phyloP scores from a whole-genome alignment of 148 eudicot species.

The Diospyros kaki region DNA sequence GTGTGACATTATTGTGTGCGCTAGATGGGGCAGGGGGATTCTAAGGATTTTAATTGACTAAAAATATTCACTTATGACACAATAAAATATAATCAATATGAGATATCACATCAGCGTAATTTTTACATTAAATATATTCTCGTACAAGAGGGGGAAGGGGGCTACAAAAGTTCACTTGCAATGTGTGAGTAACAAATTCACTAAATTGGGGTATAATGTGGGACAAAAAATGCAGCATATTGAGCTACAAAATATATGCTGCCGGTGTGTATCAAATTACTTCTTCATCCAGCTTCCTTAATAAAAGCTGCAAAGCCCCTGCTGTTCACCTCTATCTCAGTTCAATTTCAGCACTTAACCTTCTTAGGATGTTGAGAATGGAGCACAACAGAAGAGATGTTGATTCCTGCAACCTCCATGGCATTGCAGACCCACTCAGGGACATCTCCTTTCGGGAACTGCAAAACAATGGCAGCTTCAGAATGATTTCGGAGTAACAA shows the following conservation, averaged over 20 bases:
- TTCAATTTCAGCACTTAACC: not conserved
- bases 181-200: no score
- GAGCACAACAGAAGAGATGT: constrained; percentile 64
- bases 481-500: no score
- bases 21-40: no score
- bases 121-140: no score
- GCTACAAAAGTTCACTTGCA: no score
- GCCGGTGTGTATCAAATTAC: not conserved
- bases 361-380: constrained; percentile 14
- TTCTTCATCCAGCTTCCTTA: not conserved
- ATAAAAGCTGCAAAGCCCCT: constrained; percentile 8
- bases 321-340: not conserved
- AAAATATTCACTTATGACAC: no score
- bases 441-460: constrained; percentile 87
- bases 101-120: no score
- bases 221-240: not conserved
- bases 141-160: no score
- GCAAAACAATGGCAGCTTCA: not conserved
- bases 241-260: constrained; percentile 14
- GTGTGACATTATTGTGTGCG: no score
- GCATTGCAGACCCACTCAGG: constrained; percentile 91
- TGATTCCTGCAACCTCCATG: constrained; percentile 86
- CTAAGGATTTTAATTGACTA: no score
- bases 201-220: no score
- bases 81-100: no score